Base-by-base conservation (phyloP, 768 basidiomycete genomes). In the Leucosporidium scottii region DNA sequence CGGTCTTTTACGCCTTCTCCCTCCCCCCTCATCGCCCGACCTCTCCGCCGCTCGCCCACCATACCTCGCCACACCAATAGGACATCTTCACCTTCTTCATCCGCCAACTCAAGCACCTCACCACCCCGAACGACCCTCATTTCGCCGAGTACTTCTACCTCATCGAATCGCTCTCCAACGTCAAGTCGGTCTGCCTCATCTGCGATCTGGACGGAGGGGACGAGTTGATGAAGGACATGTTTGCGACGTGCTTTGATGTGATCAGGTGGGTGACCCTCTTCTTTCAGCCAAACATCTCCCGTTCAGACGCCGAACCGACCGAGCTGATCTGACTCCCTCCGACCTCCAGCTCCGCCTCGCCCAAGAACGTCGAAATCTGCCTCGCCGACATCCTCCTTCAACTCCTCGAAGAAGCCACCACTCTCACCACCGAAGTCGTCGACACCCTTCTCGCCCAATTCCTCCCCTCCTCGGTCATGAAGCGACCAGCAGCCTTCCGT, bases 11-110 rank as follows among this genome's bases (percentile, higher is more conserved):
- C 21, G 25, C 20, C 25, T 21, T n/a, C 53, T 25, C 20, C 55
- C 65, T 67, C 39, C 8, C 39, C 39, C 8, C 34, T 36, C 34
- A 12, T 36, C 12, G 3, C 39, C 39, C 15, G 2, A 2, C 3
- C 39, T 44, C 15, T 13, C 39, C 13, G 8, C 39, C 8, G 8
- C 13, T 49, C 60, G 13, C 9, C 27, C 28, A 7, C 17, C 1
- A 39, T 27, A 28, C 4, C 59, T 49, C 39, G 4, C 23, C 56
- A 25, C 10, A 36, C 12, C 44, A 15, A 21, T 83, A 90, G 81
- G 92, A 96, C 78, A 93, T 98, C 77, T 99, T 99, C 79, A 86
- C 92, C 74, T 98, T 99, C 82, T 91, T 98, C 83, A 86, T 92
- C 77, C 82, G 85, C 47, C 94, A 96, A 77, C 86, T 99, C 65